phyloP scores from a whole-genome alignment of 768 basidiomycete species.

The Lentinula edodes region DNA sequence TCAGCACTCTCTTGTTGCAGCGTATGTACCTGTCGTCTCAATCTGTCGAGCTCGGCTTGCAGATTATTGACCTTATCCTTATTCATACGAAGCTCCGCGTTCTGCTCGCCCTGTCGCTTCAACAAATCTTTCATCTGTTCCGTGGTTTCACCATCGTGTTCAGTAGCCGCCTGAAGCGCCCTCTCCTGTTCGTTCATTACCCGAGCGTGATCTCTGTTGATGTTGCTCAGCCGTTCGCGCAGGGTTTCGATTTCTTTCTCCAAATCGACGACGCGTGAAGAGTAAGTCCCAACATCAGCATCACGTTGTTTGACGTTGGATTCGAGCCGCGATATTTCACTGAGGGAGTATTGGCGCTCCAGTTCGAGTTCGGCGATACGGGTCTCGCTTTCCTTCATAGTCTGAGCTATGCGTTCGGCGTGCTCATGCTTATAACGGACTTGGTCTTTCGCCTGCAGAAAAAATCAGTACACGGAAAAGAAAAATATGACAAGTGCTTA shows the following conservation, averaged over 20 bases:
- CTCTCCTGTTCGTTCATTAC: conserved; percentile 42
- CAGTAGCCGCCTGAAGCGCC: conserved; percentile 39
- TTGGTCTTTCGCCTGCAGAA: conserved; percentile 44
- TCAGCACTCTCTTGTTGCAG: conserved; percentile 80
- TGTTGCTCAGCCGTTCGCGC: conserved; percentile 46
- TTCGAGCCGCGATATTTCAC: conserved; percentile 51
- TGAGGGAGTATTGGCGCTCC: conserved; percentile 50
- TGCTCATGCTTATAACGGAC: conserved; percentile 50
- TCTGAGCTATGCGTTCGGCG: conserved; percentile 37
- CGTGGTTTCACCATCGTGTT: conserved; percentile 41
- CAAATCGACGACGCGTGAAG: conserved; percentile 37
- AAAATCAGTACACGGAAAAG: not conserved
- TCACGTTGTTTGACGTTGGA: conserved; percentile 54
- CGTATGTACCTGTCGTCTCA: conserved; percentile 59
- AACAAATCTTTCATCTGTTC: conserved; percentile 44
- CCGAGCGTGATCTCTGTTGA: conserved; percentile 51
- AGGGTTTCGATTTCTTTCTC: conserved; percentile 50
- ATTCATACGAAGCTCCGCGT: conserved; percentile 42
- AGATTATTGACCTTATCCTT: conserved; percentile 40
- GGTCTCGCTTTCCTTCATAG: conserved; percentile 49
- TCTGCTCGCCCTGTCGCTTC: conserved; percentile 49
- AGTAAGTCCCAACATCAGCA: conserved; percentile 44
- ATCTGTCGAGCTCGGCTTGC: conserved; percentile 32
- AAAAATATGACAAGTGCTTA: conserved; percentile 20
- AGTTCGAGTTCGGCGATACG: conserved; percentile 45